Evolutionary conservation across 2,329 filamentous ascomycete species (phyloP).

Genomic region (Didymella pomorum): DNA sequence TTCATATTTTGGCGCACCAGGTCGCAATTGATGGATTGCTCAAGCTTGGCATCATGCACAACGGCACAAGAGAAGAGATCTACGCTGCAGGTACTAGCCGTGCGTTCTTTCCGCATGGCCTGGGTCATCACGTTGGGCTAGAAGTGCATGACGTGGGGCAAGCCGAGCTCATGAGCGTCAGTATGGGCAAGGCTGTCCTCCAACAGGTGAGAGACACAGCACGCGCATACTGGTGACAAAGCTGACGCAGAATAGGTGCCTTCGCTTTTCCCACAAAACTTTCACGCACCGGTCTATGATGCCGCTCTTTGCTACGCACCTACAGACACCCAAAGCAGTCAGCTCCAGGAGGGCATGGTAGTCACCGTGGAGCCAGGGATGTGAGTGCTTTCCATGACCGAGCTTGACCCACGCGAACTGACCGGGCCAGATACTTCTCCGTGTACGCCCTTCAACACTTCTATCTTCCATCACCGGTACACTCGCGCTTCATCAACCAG

Average conservation of each 20-base stretch:
- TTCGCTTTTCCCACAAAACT: constrained; percentile 44
- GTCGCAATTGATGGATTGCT: constrained; percentile 77
- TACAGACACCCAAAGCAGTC: constrained; percentile 43
- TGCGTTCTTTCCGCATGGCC: constrained; percentile 90
- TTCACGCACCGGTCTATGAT: constrained; percentile 45
- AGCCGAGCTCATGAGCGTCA: constrained; percentile 45
- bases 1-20: constrained; percentile 76
- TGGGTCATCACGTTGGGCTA: constrained; percentile 91
- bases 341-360: constrained; percentile 63
- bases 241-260: constrained; percentile 35
- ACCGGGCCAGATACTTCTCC: constrained; percentile 80
- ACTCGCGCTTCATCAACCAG: constrained; percentile 78
- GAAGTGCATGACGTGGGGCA: constrained; percentile 79
- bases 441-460: constrained; percentile 81
- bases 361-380: constrained; percentile 65
- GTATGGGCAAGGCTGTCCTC: constrained; percentile 31
- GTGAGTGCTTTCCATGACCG: constrained; percentile 26
- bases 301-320: constrained; percentile 42
- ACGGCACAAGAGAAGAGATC: constrained; percentile 72
- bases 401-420: constrained; percentile 1
- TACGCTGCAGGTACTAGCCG: constrained; percentile 80
- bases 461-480: constrained; percentile 74
- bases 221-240: no score
- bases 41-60: constrained; percentile 73
- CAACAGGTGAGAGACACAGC: constrained; percentile 31